Conservation (phyloP, 2,329 filamentous ascomycete species). For the Didymella lethalis region DNA sequence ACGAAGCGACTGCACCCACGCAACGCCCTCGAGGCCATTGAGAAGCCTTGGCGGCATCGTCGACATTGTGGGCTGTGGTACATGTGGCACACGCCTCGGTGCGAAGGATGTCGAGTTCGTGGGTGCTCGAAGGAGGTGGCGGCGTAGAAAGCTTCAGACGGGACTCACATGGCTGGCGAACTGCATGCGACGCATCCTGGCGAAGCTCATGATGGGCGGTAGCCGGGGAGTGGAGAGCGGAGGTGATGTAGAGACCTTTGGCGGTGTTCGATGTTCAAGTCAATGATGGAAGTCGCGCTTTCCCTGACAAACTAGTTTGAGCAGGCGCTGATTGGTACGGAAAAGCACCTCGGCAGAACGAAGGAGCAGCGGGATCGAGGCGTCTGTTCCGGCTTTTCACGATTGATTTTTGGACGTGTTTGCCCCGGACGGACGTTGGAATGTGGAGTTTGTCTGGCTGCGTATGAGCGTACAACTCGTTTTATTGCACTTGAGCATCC, state of each 20-base stretch:
- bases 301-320: constrained; percentile 31
- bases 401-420: constrained; percentile 15
- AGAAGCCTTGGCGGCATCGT: constrained; percentile 7
- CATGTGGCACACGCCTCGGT: constrained; percentile 38
- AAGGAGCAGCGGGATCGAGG: constrained; percentile 25
- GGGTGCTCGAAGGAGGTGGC: constrained; percentile 22
- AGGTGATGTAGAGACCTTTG: constrained; percentile 30
- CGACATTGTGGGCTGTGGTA: constrained; percentile 25
- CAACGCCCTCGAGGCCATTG: constrained; percentile 8
- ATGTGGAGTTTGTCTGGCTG: neutral
- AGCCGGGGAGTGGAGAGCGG: constrained; percentile 41
- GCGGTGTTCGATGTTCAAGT: constrained; percentile 36
- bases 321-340: constrained; percentile 37
- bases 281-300: constrained; percentile 30
- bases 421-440: constrained; percentile 18
- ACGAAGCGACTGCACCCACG: constrained; percentile 1
- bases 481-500: constrained; percentile 5
- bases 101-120: constrained; percentile 35
- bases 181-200: constrained; percentile 51
- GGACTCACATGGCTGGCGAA: constrained; percentile 50
- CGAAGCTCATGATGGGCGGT: constrained; percentile 50
- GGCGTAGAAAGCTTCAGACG: constrained; percentile 22
- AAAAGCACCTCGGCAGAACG: constrained; percentile 25
- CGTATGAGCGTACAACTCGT: neutral
- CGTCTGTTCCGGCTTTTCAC: constrained; percentile 38